phyloP scores from a whole-genome alignment of 345 rosid genomes.

The Erucastrum elatum region DNA sequence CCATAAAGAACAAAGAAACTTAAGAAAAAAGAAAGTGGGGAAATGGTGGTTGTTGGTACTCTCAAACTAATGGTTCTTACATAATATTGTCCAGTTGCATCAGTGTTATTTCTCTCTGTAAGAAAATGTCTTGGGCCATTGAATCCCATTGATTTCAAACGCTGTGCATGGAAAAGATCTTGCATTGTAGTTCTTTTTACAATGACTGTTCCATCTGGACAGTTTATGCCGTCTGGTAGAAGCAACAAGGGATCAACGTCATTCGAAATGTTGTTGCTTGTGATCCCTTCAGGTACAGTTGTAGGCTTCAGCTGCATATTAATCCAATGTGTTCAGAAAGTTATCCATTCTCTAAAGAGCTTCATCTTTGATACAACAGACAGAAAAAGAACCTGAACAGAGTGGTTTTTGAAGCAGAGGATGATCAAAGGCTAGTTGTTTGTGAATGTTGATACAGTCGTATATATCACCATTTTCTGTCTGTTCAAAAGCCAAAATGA shows the following conservation, averaged over 20 bases:
- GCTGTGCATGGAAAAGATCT: conserved; percentile 16
- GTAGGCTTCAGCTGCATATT: conserved; percentile 26
- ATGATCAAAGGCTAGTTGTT: conserved; percentile 42
- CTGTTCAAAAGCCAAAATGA: conserved; percentile 2
- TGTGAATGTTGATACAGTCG: conserved; percentile 41
- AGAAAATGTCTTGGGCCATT: background rate
- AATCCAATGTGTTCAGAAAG: background rate
- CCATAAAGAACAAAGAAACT: background rate
- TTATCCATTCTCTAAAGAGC: background rate
- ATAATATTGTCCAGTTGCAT: conserved; percentile 24
- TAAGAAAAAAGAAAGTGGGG: background rate
- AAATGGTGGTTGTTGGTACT: background rate
- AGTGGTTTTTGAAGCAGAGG: conserved; percentile 29
- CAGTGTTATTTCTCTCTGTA: background rate
- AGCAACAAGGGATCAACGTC: background rate
- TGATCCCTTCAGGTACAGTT: conserved; percentile 17
- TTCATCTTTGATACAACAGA: background rate
- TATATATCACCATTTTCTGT: conserved; percentile 36
- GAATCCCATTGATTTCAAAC: conserved; percentile 23
- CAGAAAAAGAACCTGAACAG: conserved; percentile 33
- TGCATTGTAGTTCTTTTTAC: conserved; percentile 27
- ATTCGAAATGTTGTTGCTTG: background rate
- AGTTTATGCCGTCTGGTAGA: conserved; percentile 4
- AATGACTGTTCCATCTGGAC: conserved; percentile 30
- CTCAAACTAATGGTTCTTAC: conserved; percentile 9